Evolutionary conservation across 352 stramenopile genomes (phyloP).

Genomic region (Globisporangium acanthophoron): DNA sequence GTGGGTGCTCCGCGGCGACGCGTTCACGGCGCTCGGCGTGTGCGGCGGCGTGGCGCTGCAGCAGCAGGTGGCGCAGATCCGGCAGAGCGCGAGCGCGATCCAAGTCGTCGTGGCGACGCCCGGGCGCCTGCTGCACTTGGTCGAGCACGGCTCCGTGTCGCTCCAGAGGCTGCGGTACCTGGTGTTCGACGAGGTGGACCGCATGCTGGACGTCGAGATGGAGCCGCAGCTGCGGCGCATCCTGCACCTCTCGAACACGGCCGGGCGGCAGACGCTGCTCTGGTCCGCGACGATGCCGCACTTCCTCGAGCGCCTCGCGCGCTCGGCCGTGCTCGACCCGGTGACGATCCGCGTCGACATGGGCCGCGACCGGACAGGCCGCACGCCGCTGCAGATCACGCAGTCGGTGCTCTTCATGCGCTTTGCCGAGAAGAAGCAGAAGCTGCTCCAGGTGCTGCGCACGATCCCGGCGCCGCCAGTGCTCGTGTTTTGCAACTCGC

Average conservation of each 20-base stretch:
- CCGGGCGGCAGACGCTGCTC: slow-evolving; percentile 78
- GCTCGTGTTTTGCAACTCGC: slow-evolving; percentile 97
- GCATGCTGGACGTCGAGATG: slow-evolving; percentile 92
- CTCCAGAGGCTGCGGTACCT: slow-evolving; percentile 38
- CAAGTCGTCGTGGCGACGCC: slow-evolving; percentile 46
- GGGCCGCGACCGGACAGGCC: slow-evolving; percentile 19
- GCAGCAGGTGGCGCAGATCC: slow-evolving; percentile 24
- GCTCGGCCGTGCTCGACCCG: slow-evolving; percentile 90
- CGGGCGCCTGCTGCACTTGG: slow-evolving; percentile 49
- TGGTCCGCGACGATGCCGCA: slow-evolving; percentile 94
- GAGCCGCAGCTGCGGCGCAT: slow-evolving; percentile 93
- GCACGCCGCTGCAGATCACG: slow-evolving; percentile 70
- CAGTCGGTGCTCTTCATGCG: slow-evolving; percentile 85
- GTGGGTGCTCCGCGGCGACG: slow-evolving; percentile 24
- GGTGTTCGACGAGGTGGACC: slow-evolving; percentile 96
- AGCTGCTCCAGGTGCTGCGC: slow-evolving; percentile 47
- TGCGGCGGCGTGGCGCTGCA: slow-evolving; percentile 37
- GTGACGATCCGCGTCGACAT: slow-evolving; percentile 90
- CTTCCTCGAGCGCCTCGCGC: slow-evolving; percentile 88
- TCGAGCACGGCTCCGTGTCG: slow-evolving; percentile 22
- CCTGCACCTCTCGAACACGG: slow-evolving; percentile 67
- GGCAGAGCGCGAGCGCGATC: slow-evolving; percentile 21
- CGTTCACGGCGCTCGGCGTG: slow-evolving; percentile 29
- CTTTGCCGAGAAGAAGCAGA: slow-evolving; percentile 33
- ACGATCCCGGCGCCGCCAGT: slow-evolving; percentile 87